These are phyloP conservation scores for Prinsepia uniflora DNA, from an alignment of 306 rosid genomes.

Conservation along the genomic window DNA sequence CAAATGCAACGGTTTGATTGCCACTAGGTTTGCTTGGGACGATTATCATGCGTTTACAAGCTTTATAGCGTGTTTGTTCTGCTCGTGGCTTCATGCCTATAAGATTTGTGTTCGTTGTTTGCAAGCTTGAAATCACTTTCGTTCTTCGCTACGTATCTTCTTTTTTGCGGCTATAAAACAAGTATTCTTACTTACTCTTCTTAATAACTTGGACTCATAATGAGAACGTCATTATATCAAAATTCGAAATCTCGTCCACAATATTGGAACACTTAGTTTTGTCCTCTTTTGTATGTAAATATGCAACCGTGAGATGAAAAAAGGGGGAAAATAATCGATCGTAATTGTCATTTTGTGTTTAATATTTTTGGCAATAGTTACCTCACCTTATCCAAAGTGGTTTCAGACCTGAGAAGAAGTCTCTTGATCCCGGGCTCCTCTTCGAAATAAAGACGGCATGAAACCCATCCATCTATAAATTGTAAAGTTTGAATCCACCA, in stretches of 20 bases:
- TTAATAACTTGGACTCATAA: too few species aligned
- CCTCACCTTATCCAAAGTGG: conserved; percentile 5
- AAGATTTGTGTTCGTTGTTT: too few species aligned
- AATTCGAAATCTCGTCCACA: too few species aligned
- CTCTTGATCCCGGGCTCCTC: neutral
- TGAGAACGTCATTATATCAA: too few species aligned
- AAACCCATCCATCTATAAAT: neutral
- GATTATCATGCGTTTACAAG: neutral
- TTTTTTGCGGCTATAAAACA: too few species aligned
- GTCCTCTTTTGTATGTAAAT: too few species aligned
- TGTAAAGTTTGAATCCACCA: neutral
- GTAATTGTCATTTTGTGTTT: neutral
- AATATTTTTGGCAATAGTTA: neutral
- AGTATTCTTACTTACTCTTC: too few species aligned
- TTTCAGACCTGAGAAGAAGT: neutral
- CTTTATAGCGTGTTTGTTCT: too few species aligned
- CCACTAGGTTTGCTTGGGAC: neutral
- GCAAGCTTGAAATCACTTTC: too few species aligned
- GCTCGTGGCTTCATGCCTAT: too few species aligned
- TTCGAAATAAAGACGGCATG: neutral
- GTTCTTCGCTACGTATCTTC: too few species aligned
- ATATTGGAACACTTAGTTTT: too few species aligned
- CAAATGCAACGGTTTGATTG: conserved; percentile 1
- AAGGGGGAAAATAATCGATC: neutral
- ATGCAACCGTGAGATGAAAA: neutral